Conservation (phyloP, 129 eudicot genomes). For the Centrapalus pauciflorus region DNA sequence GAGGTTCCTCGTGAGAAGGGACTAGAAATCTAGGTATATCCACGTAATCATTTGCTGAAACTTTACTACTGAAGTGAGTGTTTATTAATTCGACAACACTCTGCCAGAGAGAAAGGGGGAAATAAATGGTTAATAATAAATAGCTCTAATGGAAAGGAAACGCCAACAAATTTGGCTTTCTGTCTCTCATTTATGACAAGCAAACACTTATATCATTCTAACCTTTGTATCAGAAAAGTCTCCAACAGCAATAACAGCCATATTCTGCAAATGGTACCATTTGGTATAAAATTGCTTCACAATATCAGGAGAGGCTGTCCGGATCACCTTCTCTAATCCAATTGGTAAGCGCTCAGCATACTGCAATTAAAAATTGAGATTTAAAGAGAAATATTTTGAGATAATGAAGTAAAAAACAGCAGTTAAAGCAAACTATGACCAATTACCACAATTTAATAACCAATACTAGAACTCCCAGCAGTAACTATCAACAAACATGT, state of each 20-base stretch:
- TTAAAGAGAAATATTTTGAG: not conserved
- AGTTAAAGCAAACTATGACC: conserved; percentile 11
- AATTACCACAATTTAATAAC: not conserved
- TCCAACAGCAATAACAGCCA: conserved; percentile 94
- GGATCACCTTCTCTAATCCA: conserved; percentile 83
- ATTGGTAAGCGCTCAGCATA: conserved; percentile 94
- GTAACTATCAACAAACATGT: conserved; percentile 10
- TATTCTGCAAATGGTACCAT: conserved; percentile 80
- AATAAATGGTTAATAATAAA: not conserved
- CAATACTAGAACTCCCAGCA: conserved; percentile 7
- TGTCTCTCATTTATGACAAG: not conserved
- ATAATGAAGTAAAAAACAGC: conserved; percentile 6
- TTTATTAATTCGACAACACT: conserved; percentile 79
- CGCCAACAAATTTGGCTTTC: not conserved
- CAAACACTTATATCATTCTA: conserved; percentile 12
- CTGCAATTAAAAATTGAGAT: conserved; percentile 32
- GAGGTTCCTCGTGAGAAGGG: conserved; percentile 83
- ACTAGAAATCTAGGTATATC: conserved; percentile 52
- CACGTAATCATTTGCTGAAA: conserved; percentile 42
- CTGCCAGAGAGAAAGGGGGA: conserved; percentile 36
- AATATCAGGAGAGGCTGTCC: conserved; percentile 64
- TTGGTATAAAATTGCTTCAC: conserved; percentile 71
- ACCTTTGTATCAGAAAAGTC: conserved; percentile 93
- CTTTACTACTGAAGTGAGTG: conserved; percentile 56
- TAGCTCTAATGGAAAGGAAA: not conserved